These are phyloP conservation scores for Marasmius fiardii DNA, from an alignment of 1,284 basidiomycete species.

Conservation along the genomic window DNA sequence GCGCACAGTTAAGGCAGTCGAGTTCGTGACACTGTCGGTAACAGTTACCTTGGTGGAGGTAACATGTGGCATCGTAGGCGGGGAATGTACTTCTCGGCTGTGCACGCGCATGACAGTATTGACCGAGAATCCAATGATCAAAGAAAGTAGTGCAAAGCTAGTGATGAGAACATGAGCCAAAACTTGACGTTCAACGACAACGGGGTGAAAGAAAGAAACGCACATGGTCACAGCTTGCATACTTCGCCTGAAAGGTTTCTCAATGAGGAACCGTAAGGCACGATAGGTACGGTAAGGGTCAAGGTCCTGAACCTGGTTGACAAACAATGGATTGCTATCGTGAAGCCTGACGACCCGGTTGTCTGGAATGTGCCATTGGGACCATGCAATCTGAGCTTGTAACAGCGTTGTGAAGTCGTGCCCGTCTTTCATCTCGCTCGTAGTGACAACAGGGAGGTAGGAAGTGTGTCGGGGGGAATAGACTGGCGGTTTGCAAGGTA, in stretches of 20 bases:
- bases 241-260: conserved; percentile 25
- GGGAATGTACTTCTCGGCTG: conserved; percentile 28
- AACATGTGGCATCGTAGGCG: conserved; percentile 18
- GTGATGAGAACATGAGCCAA: not conserved
- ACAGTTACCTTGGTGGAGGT: not conserved
- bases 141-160: conserved; percentile 63
- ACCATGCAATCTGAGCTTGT: conserved; percentile 14
- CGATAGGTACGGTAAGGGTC: conserved; percentile 40
- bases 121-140: conserved; percentile 63
- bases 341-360: conserved; percentile 5
- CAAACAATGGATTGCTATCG: conserved; percentile 9
- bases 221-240: conserved; percentile 63
- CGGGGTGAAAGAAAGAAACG: conserved; percentile 20
- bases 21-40: conserved; percentile 26
- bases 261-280: conserved; percentile 43
- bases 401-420: conserved; percentile 24
- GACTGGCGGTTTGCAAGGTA: conserved; percentile 44
- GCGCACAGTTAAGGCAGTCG: conserved; percentile 31
- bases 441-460: conserved; percentile 53
- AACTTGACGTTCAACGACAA: conserved; percentile 1
- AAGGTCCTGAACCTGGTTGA: conserved; percentile 39
- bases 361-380: conserved; percentile 1
- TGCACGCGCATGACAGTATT: conserved; percentile 44
- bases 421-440: conserved; percentile 17
- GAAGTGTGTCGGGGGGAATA: conserved; percentile 49